Evolutionary conservation across 2,329 filamentous ascomycete genomes (phyloP), one percentile per base, ranked within the genome.

Genomic region (Fusarium mexicanum): DNA sequence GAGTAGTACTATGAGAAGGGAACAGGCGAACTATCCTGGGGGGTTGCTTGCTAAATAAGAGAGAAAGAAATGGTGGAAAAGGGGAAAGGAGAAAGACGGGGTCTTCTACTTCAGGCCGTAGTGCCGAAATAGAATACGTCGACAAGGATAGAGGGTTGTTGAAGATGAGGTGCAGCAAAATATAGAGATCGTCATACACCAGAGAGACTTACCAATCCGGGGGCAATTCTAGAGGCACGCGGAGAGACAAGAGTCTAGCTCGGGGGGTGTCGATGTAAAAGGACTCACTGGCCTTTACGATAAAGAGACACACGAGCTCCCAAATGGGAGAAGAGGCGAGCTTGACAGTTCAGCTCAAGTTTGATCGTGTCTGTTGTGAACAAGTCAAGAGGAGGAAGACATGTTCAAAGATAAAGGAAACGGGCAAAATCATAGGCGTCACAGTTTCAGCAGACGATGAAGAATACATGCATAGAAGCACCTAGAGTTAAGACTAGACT

Each of bases 111-210:
- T 58, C 40, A 71, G 55, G 63, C 37, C 31, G 51, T 33, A 61
- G 50, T 44, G 31, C 58, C 55, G 16, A 50, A 50, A 51, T n/a
- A 37, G 47, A 37, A 51, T 43, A 68, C 29, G n/a, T 53, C 40
- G 24, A 48, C 48, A 38, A 66, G 46, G 53, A 37, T 43, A 35
- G 37, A 29, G 53, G 40, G 44, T 24, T 73, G 61, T 48, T 67
- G 58, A 68, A 68, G 64, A 70, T 64, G 67, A 67, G 61, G 38
- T 61, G 62, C 55, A 51, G 65, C 53, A 67, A 74, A 70, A 70
- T 66, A 68, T 67, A 75, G 67, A 72, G 76, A 74, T 76, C 76
- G 76, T 78, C 76, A 78, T 78, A 78, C 76, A 78, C 63, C 41
- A 69, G 66, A 62, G 51, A 50, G 53, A 74, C 74, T 75, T 74